Base-by-base conservation (phyloP, 345 rosid genomes). In the Mangifera indica region DNA sequence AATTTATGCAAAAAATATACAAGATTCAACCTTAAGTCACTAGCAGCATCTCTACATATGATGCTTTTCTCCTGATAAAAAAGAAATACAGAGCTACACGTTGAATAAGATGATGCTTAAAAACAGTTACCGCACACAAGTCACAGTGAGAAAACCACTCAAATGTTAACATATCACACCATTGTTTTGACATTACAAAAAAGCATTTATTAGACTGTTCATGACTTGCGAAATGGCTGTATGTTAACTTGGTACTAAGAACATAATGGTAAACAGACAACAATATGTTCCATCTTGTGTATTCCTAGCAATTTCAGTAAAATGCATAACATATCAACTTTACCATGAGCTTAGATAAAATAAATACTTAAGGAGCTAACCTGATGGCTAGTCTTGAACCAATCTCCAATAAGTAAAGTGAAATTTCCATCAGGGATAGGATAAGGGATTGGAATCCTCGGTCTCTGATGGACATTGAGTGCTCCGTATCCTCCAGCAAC, bases 401-500 rank as follows among this genome's bases (percentile, higher is more conserved):
- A 91, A 74, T 93, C 98, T 37, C 98, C 96, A 8, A 93, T 60
- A 25, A 93, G 93, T 46, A 91, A 61, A 80, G 93, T 88, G 83
- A 89, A 86, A 74, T 89, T 96, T 13, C 83, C 89, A 4, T 74
- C 84, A 4, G 96, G 98, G n/a, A 74, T 60, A 40, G 86, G 81
- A 67, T 83, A 93, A 6, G 98, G 98, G 7, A 89, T 85, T 1
- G 97, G 93, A 58, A 93, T 93, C n/a, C 72, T 71, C 26, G 91
- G 82, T 72, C 98, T 84, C 45, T 85, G 79, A 12, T 82, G 83
- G 76, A 91, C 72, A 69, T 87, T 87, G 66, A 91, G 76, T 12
- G 83, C 92, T 60, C 98, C 97, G 46, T 77, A 93, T 17, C 96
- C 98, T 40, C 98, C 98, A 63, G 93, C 89, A 45, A 93, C 97